Evolutionary conservation across 371 early-diverging fungal species (phyloP).

Genomic region (Aphelidium insulamus): DNA sequence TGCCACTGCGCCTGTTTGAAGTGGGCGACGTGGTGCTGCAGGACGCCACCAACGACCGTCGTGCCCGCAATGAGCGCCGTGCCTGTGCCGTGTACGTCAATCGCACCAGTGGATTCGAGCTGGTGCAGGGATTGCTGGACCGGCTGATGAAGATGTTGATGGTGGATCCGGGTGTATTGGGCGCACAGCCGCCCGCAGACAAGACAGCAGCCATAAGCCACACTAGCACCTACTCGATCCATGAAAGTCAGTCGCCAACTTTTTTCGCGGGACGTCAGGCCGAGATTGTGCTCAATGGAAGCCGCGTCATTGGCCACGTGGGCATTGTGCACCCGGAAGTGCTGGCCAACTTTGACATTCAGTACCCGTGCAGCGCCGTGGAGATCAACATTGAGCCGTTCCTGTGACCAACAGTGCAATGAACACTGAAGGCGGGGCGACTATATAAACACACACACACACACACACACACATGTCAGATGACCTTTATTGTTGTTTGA

Average conservation of each 20-base stretch:
- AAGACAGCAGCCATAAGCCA: slow-evolving; percentile 15
- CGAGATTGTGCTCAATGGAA: slow-evolving; percentile 41
- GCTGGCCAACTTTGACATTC: slow-evolving; percentile 57
- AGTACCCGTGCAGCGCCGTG: slow-evolving; percentile 64
- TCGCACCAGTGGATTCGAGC: slow-evolving; percentile 80
- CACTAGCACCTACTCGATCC: slow-evolving; percentile 52
- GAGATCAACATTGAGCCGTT: slow-evolving; percentile 93
- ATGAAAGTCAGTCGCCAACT: slow-evolving; percentile 43
- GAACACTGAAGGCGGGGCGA: no score
- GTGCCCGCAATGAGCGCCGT: slow-evolving; percentile 77
- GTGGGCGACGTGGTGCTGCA: slow-evolving; percentile 88
- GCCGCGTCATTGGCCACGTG: slow-evolving; percentile 44
- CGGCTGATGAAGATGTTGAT: slow-evolving; percentile 64
- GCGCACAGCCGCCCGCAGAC: slow-evolving; percentile 16
- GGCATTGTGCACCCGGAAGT: slow-evolving; percentile 90
- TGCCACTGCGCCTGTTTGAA: slow-evolving; percentile 95
- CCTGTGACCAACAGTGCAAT: slow-evolving; percentile 26
- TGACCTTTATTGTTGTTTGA: no score
- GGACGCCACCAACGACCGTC: slow-evolving; percentile 49
- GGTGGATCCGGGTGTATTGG: no score
- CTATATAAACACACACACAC: no score
- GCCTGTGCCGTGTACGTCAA: slow-evolving; percentile 73
- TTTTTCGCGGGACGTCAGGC: slow-evolving; percentile 87
- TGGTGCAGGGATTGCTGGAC: slow-evolving; percentile 78
- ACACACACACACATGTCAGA: no score